Conservation (phyloP, 1,139 yeast genomes). For the Yamadazyma songkhlaensis region DNA sequence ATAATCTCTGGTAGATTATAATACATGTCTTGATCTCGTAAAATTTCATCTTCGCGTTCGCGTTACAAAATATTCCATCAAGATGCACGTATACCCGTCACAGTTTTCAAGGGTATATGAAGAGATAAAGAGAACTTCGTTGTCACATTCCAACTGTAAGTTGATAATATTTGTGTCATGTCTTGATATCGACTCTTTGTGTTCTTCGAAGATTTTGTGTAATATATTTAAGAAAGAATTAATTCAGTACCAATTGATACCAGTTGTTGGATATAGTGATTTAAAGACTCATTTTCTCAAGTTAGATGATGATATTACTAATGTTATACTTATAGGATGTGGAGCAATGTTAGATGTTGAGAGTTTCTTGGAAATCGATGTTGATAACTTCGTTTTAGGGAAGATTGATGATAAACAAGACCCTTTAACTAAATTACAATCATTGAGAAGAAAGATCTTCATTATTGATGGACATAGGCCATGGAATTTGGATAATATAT, state of each 20-base stretch:
- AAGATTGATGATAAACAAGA: conserved; percentile 12
- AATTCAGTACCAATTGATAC: conserved; percentile 84
- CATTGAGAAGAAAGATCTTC: conserved; percentile 47
- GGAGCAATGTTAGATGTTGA: conserved; percentile 94
- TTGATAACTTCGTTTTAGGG: conserved; percentile 35
- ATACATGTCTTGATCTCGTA: too few species aligned
- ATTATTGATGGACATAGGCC: conserved; percentile 93
- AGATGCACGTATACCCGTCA: conserved; percentile 64
- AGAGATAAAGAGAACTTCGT: conserved; percentile 57
- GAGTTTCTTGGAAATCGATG: conserved; percentile 67
- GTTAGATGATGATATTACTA: conserved; percentile 74
- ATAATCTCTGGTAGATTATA: conserved; percentile 4
- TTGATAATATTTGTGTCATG: conserved; percentile 88
- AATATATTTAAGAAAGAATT: conserved; percentile 72
- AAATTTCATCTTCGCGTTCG: conserved; percentile 1
- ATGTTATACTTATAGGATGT: conserved; percentile 82
- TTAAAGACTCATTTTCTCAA: conserved; percentile 58
- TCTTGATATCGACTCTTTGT: conserved; percentile 85
- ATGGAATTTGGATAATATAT: conserved; percentile 91
- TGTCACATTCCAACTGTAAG: conserved; percentile 88
- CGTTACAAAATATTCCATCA: neutral
- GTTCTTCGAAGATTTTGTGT: conserved; percentile 80
- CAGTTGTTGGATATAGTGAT: conserved; percentile 92
- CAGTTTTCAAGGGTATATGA: conserved; percentile 59
- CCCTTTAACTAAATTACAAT: conserved; percentile 8